phyloP scores from a whole-genome alignment of 345 rosid genomes.

The Conringia planisiliqua region DNA sequence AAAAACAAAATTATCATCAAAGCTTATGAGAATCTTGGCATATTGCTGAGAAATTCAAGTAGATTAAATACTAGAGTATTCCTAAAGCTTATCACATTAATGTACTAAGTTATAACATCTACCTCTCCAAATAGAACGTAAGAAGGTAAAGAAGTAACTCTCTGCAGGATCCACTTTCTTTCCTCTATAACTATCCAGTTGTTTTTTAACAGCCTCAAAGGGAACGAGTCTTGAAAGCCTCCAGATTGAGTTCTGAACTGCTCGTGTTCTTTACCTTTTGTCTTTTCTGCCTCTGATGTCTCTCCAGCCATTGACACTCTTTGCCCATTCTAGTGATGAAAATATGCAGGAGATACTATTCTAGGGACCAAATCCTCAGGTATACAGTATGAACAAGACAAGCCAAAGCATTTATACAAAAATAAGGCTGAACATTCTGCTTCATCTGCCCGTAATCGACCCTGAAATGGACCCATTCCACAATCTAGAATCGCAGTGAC shows the following conservation, averaged over 20 bases:
- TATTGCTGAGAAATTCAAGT: background rate
- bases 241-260: slow-evolving; percentile 87
- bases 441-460: too few relatives aligned
- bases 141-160: slow-evolving; percentile 75
- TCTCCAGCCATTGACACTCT: slow-evolving; percentile 46
- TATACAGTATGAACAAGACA: too few relatives aligned
- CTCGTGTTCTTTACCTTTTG: slow-evolving; percentile 52
- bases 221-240: slow-evolving; percentile 94
- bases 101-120: slow-evolving; percentile 1
- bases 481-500: too few relatives aligned
- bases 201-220: slow-evolving; percentile 63
- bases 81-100: background rate
- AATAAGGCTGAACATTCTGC: too few relatives aligned
- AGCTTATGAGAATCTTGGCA: background rate
- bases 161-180: slow-evolving; percentile 45
- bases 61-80: background rate
- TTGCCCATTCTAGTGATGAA: slow-evolving; percentile 84
- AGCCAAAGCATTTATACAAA: too few relatives aligned
- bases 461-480: too few relatives aligned
- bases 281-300: slow-evolving; percentile 43
- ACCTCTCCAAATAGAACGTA: slow-evolving; percentile 98
- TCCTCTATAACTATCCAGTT: slow-evolving; percentile 55
- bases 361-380: slow-evolving; percentile 98
- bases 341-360: slow-evolving; percentile 92
- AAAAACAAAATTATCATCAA: background rate